A percentile compares a stretch with the other conserved stretches of the same genome.
Conservation (phyloP, 2,329 filamentous ascomycete species). For the Macroventuria anomochaeta region DNA sequence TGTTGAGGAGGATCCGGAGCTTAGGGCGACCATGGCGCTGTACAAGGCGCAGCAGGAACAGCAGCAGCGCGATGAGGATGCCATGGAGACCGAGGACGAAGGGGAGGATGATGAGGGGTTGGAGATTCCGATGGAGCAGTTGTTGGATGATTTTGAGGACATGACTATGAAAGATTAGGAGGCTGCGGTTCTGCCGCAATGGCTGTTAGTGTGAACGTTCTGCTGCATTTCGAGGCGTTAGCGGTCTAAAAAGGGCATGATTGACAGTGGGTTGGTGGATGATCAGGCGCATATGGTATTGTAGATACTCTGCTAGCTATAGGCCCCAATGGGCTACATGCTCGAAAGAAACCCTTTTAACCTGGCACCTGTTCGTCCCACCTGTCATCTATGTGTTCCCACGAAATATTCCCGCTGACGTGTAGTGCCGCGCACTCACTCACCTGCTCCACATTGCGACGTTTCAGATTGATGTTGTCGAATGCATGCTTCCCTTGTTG, state of each 20-base stretch:
- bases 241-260: slow-evolving; percentile 12
- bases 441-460: neutral
- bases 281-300: slow-evolving; percentile 6
- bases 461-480: neutral
- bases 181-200: neutral
- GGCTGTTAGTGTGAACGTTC: neutral
- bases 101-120: slow-evolving; percentile 62
- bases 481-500: neutral
- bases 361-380: neutral
- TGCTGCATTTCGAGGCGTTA: slow-evolving; percentile 28
- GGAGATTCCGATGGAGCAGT: slow-evolving; percentile 59
- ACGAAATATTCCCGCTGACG: too few species aligned
- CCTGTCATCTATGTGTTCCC: neutral
- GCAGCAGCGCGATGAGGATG: slow-evolving; percentile 64
- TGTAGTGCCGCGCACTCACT: neutral
- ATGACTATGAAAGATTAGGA: slow-evolving; percentile 68
- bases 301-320: slow-evolving; percentile 2
- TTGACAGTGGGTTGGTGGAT: slow-evolving; percentile 2
- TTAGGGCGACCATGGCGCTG: slow-evolving; percentile 81
- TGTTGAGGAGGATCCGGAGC: slow-evolving; percentile 92
- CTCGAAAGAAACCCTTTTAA: neutral
- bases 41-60: slow-evolving; percentile 73
- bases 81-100: slow-evolving; percentile 71
- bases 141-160: slow-evolving; percentile 93
- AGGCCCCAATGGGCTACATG: neutral